Evolutionary conservation across 768 basidiomycete genomes (phyloP).

Genomic region (Boletus huronensis): DNA sequence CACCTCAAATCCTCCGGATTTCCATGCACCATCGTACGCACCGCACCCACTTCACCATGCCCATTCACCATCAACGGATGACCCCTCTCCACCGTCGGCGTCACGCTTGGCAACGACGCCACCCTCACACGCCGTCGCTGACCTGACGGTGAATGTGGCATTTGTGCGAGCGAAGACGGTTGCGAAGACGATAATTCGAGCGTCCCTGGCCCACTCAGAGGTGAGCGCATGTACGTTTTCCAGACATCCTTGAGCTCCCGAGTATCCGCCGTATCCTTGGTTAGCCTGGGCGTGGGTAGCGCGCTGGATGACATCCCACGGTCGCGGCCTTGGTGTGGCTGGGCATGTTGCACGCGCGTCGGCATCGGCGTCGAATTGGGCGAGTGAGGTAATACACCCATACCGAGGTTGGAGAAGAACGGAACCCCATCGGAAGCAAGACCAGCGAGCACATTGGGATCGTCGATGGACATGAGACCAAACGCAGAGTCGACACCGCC

Average conservation of each 20-base stretch:
- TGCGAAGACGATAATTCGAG: slow-evolving; percentile 8
- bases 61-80: slow-evolving; percentile 19
- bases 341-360: slow-evolving; percentile 22
- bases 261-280: slow-evolving; percentile 35
- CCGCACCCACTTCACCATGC: slow-evolving; percentile 20
- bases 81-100: slow-evolving; percentile 43
- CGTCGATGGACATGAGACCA: slow-evolving; percentile 74
- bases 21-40: slow-evolving; percentile 42
- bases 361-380: slow-evolving; percentile 51
- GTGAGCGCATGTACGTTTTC: slow-evolving; percentile 73
- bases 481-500: slow-evolving; percentile 60
- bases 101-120: slow-evolving; percentile 67
- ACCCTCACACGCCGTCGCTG: slow-evolving; percentile 50
- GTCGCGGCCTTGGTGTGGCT: slow-evolving; percentile 14
- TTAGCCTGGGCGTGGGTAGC: slow-evolving; percentile 31
- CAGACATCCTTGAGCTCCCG: slow-evolving; percentile 67
- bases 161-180: slow-evolving; percentile 10
- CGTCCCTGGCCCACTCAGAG: slow-evolving; percentile 40
- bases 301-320: slow-evolving; percentile 27
- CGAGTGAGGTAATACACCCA: slow-evolving; percentile 34
- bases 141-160: slow-evolving; percentile 29
- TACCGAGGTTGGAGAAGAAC: slow-evolving; percentile 48
- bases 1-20: slow-evolving; percentile 60
- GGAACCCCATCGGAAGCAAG: slow-evolving; percentile 55
- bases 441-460: slow-evolving; percentile 63